Evolutionary conservation across 352 stramenopile species (phyloP).

Genomic region (Globisporangium canariense): DNA sequence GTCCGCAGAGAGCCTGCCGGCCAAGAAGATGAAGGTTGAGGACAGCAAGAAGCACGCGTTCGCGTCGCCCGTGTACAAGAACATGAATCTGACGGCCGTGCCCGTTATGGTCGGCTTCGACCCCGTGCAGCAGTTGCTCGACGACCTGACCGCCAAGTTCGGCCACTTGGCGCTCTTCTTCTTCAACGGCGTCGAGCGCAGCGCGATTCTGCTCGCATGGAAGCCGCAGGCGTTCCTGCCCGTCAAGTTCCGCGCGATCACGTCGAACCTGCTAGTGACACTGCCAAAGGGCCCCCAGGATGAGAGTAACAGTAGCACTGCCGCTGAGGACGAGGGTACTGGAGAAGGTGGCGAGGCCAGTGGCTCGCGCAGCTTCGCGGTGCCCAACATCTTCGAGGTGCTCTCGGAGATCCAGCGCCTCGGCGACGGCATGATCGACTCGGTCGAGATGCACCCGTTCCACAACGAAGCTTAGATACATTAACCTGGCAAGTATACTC

Average conservation of each 20-base stretch:
- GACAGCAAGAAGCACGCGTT: constrained; percentile 69
- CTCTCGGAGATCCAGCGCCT: constrained; percentile 72
- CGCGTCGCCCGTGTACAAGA: constrained; percentile 79
- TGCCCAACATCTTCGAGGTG: constrained; percentile 79
- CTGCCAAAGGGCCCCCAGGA: constrained; percentile 30
- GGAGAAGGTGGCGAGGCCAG: constrained; percentile 7
- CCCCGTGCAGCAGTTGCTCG: constrained; percentile 62
- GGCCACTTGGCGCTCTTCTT: constrained; percentile 80
- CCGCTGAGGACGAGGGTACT: constrained; percentile 16
- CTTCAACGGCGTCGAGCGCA: constrained; percentile 57
- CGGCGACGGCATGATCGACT: constrained; percentile 56
- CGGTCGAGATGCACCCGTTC: constrained; percentile 56
- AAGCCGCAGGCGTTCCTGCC: constrained; percentile 79
- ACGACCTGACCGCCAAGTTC: constrained; percentile 51
- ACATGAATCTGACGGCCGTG: constrained; percentile 69
- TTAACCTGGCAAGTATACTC: constrained; percentile 6
- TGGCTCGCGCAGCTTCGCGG: constrained; percentile 32
- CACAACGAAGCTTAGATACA: constrained; percentile 5
- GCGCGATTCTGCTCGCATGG: constrained; percentile 74
- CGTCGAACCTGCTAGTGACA: constrained; percentile 52
- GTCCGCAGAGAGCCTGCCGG: constrained; percentile 46
- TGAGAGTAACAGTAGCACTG: not conserved
- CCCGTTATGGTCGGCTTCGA: constrained; percentile 74
- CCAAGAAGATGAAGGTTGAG: constrained; percentile 57
- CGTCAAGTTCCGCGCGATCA: constrained; percentile 78